A percentile compares a stretch with the other conserved stretches of the same genome.
Conservation (phyloP, 1,139 yeast species). For the Suhomyces wounanorum region DNA sequence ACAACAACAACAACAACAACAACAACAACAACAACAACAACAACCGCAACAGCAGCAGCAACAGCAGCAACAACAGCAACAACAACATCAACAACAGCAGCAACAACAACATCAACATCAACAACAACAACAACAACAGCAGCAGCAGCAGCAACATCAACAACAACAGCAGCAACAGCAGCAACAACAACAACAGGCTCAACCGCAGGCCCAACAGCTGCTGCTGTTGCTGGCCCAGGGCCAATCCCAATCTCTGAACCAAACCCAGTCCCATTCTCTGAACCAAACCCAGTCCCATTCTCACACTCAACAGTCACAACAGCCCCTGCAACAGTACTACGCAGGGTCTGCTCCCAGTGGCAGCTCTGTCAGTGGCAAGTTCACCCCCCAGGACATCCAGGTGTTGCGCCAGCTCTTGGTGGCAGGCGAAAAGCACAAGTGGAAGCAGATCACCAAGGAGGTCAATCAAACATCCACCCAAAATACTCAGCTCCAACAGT, state of each 20-base stretch:
- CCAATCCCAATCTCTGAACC: neutral
- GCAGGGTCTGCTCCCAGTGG: constrained; percentile 9
- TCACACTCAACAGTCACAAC: constrained; percentile 1
- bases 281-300: neutral
- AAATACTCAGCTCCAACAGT: constrained; percentile 11
- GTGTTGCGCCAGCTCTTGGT: constrained; percentile 41
- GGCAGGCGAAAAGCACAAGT: constrained; percentile 48
- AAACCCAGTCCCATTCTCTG: neutral
- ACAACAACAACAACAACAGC: constrained; percentile 12
- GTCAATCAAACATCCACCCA: constrained; percentile 33
- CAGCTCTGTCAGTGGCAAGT: constrained; percentile 23
- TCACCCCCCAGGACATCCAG: constrained; percentile 41
- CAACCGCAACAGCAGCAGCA: constrained; percentile 15
- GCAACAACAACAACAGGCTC: neutral
- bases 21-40: constrained; percentile 15
- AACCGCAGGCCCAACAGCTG: neutral
- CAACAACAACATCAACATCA: too few relatives aligned
- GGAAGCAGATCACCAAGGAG: constrained; percentile 51
- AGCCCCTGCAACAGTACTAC: constrained; percentile 9
- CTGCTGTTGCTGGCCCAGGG: neutral
- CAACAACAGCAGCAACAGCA: constrained; percentile 11
- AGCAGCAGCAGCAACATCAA: constrained; percentile 12
- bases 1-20: constrained; percentile 15
- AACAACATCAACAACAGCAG: constrained; percentile 14
- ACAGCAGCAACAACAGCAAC: constrained; percentile 15